Evolutionary conservation across 805 yeast genomes (phyloP).

Genomic region (Cyberlindnera mrakii): DNA sequence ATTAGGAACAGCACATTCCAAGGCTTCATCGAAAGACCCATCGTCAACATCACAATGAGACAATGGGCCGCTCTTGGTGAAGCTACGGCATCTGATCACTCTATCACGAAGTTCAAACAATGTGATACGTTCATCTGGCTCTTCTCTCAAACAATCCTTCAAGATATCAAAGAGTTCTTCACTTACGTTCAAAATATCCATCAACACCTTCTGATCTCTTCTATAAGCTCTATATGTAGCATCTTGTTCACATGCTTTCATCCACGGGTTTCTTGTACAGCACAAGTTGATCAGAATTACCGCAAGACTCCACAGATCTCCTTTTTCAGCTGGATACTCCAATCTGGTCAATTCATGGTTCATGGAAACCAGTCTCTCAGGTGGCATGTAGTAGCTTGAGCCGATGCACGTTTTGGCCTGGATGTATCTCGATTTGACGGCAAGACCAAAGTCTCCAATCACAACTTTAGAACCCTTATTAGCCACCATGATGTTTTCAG

Average conservation of each 20-base stretch:
- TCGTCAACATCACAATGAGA: slow-evolving; percentile 9
- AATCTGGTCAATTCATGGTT: slow-evolving; percentile 22
- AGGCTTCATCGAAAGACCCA: slow-evolving; percentile 1
- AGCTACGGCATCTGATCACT: slow-evolving; percentile 13
- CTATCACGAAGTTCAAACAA: slow-evolving; percentile 16
- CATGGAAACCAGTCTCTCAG: slow-evolving; percentile 56
- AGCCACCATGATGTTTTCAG: slow-evolving; percentile 81
- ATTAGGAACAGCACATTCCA: slow-evolving; percentile 10
- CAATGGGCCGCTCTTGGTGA: slow-evolving; percentile 19
- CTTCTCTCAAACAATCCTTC: slow-evolving; percentile 24
- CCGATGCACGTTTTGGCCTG: slow-evolving; percentile 79
- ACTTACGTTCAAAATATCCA: slow-evolving; percentile 69
- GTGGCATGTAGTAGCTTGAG: slow-evolving; percentile 88
- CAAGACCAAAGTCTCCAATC: slow-evolving; percentile 87
- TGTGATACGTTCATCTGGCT: slow-evolving; percentile 29
- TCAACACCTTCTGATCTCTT: slow-evolving; percentile 47
- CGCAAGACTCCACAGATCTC: slow-evolving; percentile 86
- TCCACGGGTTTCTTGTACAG: slow-evolving; percentile 88
- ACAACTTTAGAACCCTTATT: slow-evolving; percentile 48
- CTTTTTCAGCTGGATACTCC: slow-evolving; percentile 60
- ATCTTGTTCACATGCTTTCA: slow-evolving; percentile 63
- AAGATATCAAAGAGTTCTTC: slow-evolving; percentile 51
- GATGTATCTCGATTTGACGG: slow-evolving; percentile 52
- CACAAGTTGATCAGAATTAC: slow-evolving; percentile 74
- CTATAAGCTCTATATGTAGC: slow-evolving; percentile 61